Evolutionary conservation across 176 grass and related monocot species (phyloP), one percentile per base, ranked within the genome.

Genomic region (Phoenix roebelenii): DNA sequence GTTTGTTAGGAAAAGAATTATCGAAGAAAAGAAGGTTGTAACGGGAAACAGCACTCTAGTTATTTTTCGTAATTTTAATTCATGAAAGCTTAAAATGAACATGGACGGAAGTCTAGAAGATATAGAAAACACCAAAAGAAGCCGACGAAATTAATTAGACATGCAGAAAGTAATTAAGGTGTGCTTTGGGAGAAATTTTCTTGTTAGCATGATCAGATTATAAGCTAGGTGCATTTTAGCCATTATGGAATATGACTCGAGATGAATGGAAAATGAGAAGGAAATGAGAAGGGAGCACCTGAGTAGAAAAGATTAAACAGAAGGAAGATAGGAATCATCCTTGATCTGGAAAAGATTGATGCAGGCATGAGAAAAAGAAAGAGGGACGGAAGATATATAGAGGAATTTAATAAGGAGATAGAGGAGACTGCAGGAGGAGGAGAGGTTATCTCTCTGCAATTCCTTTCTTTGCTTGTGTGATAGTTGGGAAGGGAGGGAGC

Each of bases 381-480:
- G 28, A 30, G 52, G 10, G 51, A 80, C 14, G 49, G 68, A 19
- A 72, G 26, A 15, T 20, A 49, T 22, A 23, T 3, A 54, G 70
- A 48, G 61, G 63, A 54, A 76, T 73, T 59, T 78, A 69, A 62
- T 20, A 20, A 63, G 62, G 74, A 62, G 55, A 68, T 5, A 30
- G 10, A 26, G 51, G 35, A 14, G 25, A 24, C 39, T 18, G 4
- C 57, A 16, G 69, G 54, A 71, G 18, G 60, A 54, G 22, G 53
- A 67, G 71, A 1, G 12, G 58, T 57, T 56, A 70, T 63, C 35
- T 63, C 35, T 52, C 57, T 57, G 26, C 29, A 69, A 75, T 98
- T 89, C 94, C 69, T 98, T 98, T 51, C 93, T 92, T 98, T 92
- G 80, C 88, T 89, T 89, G 84, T 49, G 65, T 90, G 81, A 60